Percentiles rank a stretch among this genome's conserved stretches.
phyloP scores from a whole-genome alignment of 1,284 basidiomycete genomes.

The Exobasidium rhododendri region DNA sequence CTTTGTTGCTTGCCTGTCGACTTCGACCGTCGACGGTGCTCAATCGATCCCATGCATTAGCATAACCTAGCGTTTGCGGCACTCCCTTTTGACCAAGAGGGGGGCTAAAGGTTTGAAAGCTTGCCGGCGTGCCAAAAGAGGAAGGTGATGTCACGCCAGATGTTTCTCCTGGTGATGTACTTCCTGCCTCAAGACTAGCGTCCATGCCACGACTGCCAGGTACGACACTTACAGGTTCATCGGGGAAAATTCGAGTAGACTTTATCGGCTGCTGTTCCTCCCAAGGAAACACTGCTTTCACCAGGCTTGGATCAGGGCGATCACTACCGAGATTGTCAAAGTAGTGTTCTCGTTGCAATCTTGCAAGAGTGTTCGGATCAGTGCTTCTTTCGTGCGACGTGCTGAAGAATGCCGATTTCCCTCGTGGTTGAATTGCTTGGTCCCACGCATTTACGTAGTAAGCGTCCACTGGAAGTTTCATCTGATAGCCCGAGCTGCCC shows the following conservation, averaged over 20 bases:
- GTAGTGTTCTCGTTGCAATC: constrained; percentile 62
- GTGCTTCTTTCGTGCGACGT: constrained; percentile 16
- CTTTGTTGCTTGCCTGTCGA: background rate
- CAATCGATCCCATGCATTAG: constrained; percentile 40
- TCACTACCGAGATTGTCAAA: constrained; percentile 57
- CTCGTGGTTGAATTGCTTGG: constrained; percentile 36
- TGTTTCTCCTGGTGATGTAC: background rate
- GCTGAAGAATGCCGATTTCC: constrained; percentile 59
- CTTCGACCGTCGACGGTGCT: constrained; percentile 3
- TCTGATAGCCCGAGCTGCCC: constrained; percentile 54
- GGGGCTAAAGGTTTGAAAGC: background rate
- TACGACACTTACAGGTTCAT: constrained; percentile 21
- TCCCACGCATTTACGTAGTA: constrained; percentile 61
- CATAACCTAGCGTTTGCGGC: constrained; percentile 28
- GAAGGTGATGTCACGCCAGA: background rate
- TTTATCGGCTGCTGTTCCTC: constrained; percentile 60
- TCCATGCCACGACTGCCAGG: constrained; percentile 15
- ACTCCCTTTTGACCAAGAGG: constrained; percentile 20
- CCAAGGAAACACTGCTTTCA: constrained; percentile 89
- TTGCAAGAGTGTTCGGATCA: constrained; percentile 58
- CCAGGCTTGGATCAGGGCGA: constrained; percentile 69
- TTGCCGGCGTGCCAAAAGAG: background rate
- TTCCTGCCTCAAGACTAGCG: constrained; percentile 13
- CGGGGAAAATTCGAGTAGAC: constrained; percentile 36
- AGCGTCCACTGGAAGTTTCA: constrained; percentile 57